Conservation (phyloP, 208 protist genomes). For the Wallacemonas sp. region DNA sequence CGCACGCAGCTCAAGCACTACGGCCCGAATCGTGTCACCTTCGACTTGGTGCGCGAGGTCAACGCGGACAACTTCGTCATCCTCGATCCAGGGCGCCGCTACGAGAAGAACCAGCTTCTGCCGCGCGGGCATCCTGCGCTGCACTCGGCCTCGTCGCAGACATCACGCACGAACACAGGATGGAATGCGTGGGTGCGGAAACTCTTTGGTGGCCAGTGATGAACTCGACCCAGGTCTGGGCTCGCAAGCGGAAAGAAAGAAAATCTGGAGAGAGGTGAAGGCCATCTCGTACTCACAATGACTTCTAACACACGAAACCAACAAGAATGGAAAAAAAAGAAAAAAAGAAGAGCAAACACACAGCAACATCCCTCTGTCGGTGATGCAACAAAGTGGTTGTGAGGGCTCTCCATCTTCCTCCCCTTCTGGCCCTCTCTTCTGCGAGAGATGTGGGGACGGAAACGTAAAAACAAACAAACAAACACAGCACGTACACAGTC, state of each 20-base stretch:
- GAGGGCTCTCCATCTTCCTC: background rate
- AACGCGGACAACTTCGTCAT: conserved; percentile 68
- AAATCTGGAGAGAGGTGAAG: background rate
- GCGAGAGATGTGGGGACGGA: too few relatives aligned
- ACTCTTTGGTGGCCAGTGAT: conserved; percentile 10
- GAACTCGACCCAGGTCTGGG: background rate
- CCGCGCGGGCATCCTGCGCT: conserved; percentile 69
- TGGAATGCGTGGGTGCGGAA: conserved; percentile 62
- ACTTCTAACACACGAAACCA: background rate
- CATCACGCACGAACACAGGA: background rate
- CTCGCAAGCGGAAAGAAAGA: background rate
- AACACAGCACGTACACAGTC: too few relatives aligned
- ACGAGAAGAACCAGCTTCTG: conserved; percentile 55
- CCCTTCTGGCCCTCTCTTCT: background rate
- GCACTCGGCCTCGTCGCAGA: background rate
- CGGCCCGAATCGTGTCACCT: conserved; percentile 67
- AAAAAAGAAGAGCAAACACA: background rate
- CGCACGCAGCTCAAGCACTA: conserved; percentile 77
- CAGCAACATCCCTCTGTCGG: background rate
- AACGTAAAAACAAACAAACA: too few relatives aligned
- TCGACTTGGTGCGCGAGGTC: conserved; percentile 80
- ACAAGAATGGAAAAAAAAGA: background rate
- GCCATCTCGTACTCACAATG: background rate
- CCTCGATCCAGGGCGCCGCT: conserved; percentile 59
- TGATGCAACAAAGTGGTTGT: too few relatives aligned